Evolutionary conservation across 192 early-diverging fungal species (phyloP).

Genomic region (Mortierella alpina): DNA sequence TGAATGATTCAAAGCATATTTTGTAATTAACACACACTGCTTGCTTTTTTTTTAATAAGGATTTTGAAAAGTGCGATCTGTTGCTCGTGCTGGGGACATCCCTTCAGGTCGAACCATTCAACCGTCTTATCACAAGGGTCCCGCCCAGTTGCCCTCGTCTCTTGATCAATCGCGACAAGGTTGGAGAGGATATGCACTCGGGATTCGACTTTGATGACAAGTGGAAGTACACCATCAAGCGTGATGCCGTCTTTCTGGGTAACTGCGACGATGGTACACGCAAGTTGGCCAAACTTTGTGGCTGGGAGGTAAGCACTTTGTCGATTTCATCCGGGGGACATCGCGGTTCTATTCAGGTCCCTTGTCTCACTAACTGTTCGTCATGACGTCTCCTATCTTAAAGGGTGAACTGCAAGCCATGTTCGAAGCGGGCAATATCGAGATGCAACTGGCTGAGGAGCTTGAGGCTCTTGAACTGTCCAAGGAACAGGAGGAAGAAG

Average conservation of each 20-base stretch:
- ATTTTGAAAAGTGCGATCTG: constrained; percentile 81
- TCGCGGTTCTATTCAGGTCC: neutral
- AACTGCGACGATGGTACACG: constrained; percentile 82
- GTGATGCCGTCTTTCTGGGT: constrained; percentile 85
- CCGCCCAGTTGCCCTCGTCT: constrained; percentile 76
- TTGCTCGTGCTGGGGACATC: constrained; percentile 95
- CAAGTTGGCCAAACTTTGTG: constrained; percentile 76
- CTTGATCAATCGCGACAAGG: constrained; percentile 88
- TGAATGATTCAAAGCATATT: no score
- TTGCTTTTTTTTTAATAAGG: constrained; percentile 49
- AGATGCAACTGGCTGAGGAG: constrained; percentile 36
- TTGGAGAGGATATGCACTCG: constrained; percentile 65
- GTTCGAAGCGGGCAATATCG: constrained; percentile 32
- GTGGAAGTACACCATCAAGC: constrained; percentile 57
- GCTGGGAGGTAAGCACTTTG: constrained; percentile 67
- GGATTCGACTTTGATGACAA: constrained; percentile 88
- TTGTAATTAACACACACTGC: neutral
- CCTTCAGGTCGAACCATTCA: constrained; percentile 90
- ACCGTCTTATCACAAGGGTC: constrained; percentile 77
- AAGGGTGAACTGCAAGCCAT: constrained; percentile 34
- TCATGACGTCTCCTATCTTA: neutral
- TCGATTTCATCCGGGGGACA: neutral
- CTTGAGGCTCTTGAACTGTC: constrained; percentile 30
- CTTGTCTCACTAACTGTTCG: neutral
- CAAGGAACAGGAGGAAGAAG: constrained; percentile 18